These are phyloP conservation scores for Apiotrichum porosum DNA, from an alignment of 1,284 basidiomycete genomes.

Conservation along the genomic window DNA sequence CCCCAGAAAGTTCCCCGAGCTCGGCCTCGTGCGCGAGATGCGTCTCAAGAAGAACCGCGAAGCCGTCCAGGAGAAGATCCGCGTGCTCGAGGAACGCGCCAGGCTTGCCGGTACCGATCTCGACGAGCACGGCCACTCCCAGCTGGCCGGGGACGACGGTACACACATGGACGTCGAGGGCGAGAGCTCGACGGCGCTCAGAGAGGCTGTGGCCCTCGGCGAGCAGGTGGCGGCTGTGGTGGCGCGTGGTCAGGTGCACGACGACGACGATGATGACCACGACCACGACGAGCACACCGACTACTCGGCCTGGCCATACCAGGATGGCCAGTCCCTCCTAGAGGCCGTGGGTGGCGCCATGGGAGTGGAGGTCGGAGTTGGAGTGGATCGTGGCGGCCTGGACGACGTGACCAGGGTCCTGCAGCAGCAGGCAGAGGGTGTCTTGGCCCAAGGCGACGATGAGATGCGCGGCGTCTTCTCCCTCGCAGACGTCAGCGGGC, in stretches of 20 bases:
- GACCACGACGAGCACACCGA: slow-evolving; percentile 8
- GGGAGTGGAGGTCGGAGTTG: background rate
- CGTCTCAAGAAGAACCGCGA: slow-evolving; percentile 41
- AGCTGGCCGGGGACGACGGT: too few relatives aligned
- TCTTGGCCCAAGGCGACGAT: slow-evolving; percentile 3
- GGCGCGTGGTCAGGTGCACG: slow-evolving; percentile 7
- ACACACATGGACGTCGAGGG: background rate
- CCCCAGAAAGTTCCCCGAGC: slow-evolving; percentile 42
- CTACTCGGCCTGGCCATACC: slow-evolving; percentile 26
- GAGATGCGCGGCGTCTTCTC: slow-evolving; percentile 13
- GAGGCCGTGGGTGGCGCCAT: slow-evolving; percentile 26
- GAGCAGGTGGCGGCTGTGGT: slow-evolving; percentile 18
- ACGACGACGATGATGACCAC: background rate
- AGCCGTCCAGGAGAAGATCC: slow-evolving; percentile 31
- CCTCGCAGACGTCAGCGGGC: slow-evolving; percentile 8
- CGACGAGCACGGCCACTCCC: too few relatives aligned
- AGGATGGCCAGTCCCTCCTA: slow-evolving; percentile 32
- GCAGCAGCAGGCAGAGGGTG: background rate
- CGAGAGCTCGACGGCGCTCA: too few relatives aligned
- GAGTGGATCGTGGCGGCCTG: background rate
- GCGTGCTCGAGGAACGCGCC: slow-evolving; percentile 18
- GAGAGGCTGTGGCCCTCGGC: slow-evolving; percentile 7
- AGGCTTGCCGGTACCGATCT: too few relatives aligned
- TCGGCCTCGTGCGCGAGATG: slow-evolving; percentile 42
- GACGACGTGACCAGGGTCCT: too few relatives aligned